Percentiles rank a stretch among this genome's conserved stretches.
Evolutionary conservation across 73 alveolate species (phyloP).

Genomic region (Paraurostyla sp.): DNA sequence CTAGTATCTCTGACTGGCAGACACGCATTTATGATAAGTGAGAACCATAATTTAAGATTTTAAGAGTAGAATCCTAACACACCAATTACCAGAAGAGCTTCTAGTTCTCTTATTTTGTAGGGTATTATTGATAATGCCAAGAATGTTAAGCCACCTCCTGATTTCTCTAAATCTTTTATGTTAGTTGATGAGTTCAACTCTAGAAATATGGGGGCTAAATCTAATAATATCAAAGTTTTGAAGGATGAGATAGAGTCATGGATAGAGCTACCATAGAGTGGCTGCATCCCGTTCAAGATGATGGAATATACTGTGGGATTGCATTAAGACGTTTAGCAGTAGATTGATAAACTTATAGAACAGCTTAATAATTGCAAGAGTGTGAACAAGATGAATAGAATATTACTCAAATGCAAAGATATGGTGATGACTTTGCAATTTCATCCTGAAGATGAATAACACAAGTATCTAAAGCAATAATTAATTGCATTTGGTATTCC

Average conservation of each 20-base stretch:
- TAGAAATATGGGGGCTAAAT: constrained; percentile 82
- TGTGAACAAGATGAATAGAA: constrained; percentile 75
- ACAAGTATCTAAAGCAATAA: constrained; percentile 60
- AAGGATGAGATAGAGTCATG: constrained; percentile 73
- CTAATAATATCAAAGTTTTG: constrained; percentile 79
- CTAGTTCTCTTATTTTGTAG: constrained; percentile 24
- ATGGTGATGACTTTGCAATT: constrained; percentile 70
- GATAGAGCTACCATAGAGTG: constrained; percentile 85
- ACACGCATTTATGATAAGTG: not conserved
- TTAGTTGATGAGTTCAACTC: constrained; percentile 76
- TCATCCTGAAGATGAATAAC: constrained; percentile 67
- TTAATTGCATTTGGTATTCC: constrained; percentile 78
- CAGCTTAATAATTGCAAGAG: constrained; percentile 67
- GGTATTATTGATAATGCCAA: constrained; percentile 15
- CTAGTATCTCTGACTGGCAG: constrained; percentile 31
- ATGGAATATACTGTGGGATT: constrained; percentile 80
- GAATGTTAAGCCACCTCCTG: constrained; percentile 30
- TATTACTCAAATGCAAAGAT: constrained; percentile 78
- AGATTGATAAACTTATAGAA: constrained; percentile 66
- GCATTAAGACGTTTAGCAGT: constrained; percentile 71
- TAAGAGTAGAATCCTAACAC: constrained; percentile 47
- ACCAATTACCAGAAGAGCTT: constrained; percentile 47
- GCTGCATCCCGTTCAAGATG: constrained; percentile 84
- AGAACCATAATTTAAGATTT: constrained; percentile 28
- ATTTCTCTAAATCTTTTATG: constrained; percentile 64